Conservation (phyloP, 495 filamentous ascomycete genomes). For the Aspergillus kassunensis region DNA sequence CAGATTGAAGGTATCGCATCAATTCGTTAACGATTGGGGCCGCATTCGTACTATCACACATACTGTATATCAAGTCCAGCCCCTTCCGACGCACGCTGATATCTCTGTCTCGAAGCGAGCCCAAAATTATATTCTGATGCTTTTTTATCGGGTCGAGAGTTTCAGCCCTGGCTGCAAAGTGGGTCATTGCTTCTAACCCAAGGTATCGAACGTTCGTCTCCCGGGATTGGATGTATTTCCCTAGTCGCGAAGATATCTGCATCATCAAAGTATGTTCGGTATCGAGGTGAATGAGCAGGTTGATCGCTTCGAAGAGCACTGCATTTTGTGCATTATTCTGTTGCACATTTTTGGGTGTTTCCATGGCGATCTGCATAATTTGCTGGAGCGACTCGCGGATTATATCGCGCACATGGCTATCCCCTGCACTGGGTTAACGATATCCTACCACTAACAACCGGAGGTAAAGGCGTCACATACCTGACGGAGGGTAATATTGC, state of each 20-base stretch:
- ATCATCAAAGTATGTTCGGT: slow-evolving; percentile 95
- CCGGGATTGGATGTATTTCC: slow-evolving; percentile 93
- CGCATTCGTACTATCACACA: slow-evolving; percentile 94
- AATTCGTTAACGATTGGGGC: slow-evolving; percentile 91
- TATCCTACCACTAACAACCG: not conserved
- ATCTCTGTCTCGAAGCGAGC: slow-evolving; percentile 89
- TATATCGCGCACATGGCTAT: slow-evolving; percentile 84
- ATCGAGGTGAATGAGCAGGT: slow-evolving; percentile 97
- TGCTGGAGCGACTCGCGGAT: slow-evolving; percentile 89
- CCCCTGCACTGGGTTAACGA: slow-evolving; percentile 53
- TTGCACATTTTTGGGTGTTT: slow-evolving; percentile 96
- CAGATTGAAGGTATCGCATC: slow-evolving; percentile 88
- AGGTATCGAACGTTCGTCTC: slow-evolving; percentile 99
- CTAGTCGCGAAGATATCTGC: slow-evolving; percentile 89
- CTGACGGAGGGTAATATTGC: slow-evolving; percentile 95
- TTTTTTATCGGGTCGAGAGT: slow-evolving; percentile 97
- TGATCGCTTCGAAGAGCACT: slow-evolving; percentile 97
- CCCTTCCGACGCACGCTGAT: slow-evolving; percentile 97
- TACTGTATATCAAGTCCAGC: slow-evolving; percentile 96
- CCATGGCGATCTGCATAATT: slow-evolving; percentile 84
- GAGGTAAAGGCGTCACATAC: slow-evolving; percentile 43
- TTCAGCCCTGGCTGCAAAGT: slow-evolving; percentile 90
- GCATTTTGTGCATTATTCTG: slow-evolving; percentile 99
- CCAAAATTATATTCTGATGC: slow-evolving; percentile 93
- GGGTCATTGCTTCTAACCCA: slow-evolving; percentile 96